Conservation (phyloP, 306 rosid genomes). For the Gastrolobium bilobum region DNA sequence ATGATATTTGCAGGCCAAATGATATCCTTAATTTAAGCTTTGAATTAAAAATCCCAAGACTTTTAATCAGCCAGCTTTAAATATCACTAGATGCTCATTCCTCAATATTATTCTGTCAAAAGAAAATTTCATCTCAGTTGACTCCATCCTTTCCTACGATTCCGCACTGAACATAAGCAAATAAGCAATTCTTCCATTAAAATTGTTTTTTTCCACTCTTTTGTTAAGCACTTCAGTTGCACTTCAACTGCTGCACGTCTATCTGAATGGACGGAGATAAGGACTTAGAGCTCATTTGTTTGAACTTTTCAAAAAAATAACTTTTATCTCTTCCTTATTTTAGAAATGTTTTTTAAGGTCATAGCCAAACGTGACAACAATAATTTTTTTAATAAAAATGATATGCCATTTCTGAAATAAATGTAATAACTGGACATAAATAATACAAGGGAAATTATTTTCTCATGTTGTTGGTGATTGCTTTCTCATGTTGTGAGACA, state of each 20-base stretch:
- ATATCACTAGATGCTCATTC: not conserved
- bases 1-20: not conserved
- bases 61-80: not conserved
- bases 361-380: not conserved
- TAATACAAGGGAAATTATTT: no score
- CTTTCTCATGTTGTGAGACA: no score
- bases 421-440: not conserved
- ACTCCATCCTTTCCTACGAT: not conserved
- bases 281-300: no score
- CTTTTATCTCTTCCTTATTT: no score
- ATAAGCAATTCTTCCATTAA: not conserved
- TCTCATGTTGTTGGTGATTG: no score
- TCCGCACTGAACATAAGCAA: not conserved
- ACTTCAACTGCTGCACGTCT: not conserved
- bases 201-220: not conserved
- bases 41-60: no score
- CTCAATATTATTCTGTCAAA: not conserved
- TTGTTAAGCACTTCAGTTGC: no score
- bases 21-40: not conserved
- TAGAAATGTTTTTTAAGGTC: no score
- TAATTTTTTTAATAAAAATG: not conserved
- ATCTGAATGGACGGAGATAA: not conserved
- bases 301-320: no score
- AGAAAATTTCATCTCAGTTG: not conserved
- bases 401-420: not conserved